These are phyloP conservation scores for Fusarium bulbicola DNA, from an alignment of 2,329 filamentous ascomycete genomes.

Conservation along the genomic window DNA sequence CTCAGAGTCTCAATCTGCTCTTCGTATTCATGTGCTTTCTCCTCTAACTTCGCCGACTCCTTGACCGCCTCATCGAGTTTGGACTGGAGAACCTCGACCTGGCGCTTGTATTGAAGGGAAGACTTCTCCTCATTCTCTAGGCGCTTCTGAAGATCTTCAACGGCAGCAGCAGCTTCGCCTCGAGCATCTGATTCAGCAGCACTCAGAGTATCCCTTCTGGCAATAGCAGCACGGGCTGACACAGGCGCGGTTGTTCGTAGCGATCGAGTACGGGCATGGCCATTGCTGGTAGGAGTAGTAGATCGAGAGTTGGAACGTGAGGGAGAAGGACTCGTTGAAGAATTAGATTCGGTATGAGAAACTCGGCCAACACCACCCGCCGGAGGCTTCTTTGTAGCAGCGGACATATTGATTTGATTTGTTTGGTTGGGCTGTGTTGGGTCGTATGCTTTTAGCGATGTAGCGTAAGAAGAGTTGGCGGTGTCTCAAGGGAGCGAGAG, in stretches of 20 bases:
- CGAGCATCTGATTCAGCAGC: conserved; percentile 76
- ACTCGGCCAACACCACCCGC: conserved; percentile 58
- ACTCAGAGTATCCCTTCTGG: conserved; percentile 62
- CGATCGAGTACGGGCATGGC: conserved; percentile 68
- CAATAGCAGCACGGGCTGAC: conserved; percentile 76
- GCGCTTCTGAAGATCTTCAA: conserved; percentile 86
- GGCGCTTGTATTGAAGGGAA: conserved; percentile 83
- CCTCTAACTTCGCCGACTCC: conserved; percentile 88
- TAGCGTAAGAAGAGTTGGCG: conserved; percentile 21
- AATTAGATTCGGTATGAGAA: conserved; percentile 51
- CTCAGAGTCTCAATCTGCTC: conserved; percentile 82
- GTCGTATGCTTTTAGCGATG: conserved; percentile 21
- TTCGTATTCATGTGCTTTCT: conserved; percentile 85
- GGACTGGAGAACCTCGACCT: conserved; percentile 84
- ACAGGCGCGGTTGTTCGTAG: conserved; percentile 72
- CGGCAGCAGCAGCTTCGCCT: conserved; percentile 79
- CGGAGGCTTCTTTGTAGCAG: conserved; percentile 63
- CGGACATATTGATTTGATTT: conserved; percentile 55
- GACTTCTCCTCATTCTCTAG: conserved; percentile 81
- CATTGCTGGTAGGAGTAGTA: conserved; percentile 52
- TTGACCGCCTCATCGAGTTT: conserved; percentile 84
- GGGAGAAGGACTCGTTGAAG: conserved; percentile 49
- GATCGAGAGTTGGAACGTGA: conserved; percentile 54
- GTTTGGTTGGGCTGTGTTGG: conserved; percentile 21
- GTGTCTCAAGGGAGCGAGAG: conserved; percentile 15